phyloP scores from a whole-genome alignment of 208 protist genomes.

The Naegleria gruberi region DNA sequence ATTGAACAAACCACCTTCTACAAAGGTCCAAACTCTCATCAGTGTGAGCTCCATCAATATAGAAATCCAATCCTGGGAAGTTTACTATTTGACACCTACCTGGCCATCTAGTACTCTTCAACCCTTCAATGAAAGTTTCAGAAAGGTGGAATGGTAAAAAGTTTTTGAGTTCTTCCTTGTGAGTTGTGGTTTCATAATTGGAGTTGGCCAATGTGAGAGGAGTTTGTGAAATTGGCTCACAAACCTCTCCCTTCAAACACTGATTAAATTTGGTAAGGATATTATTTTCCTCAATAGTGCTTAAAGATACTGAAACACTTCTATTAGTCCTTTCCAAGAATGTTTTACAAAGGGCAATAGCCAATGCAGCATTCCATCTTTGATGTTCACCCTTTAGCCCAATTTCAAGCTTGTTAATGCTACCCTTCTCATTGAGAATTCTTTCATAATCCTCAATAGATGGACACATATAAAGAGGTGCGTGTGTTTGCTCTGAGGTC shows the following conservation, averaged over 20 bases:
- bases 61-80: background rate
- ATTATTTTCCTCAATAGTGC: background rate
- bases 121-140: background rate
- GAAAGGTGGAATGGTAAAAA: background rate
- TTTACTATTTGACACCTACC: background rate
- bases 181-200: background rate
- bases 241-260: background rate
- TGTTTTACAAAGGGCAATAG: background rate
- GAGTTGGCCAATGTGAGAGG: background rate
- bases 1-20: background rate
- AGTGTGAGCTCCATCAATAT: conserved; percentile 20
- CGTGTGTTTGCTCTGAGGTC: too few species aligned
- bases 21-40: background rate
- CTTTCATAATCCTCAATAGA: background rate
- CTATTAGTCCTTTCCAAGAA: background rate
- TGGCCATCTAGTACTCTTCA: background rate
- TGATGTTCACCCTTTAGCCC: background rate
- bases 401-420: background rate
- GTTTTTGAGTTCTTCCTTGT: background rate
- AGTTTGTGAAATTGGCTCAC: background rate
- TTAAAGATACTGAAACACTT: background rate
- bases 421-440: background rate
- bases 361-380: background rate
- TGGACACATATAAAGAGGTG: background rate
- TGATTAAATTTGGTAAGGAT: background rate